These are phyloP conservation scores for Lipomyces sp. DNA, from an alignment of 805 yeast genomes.

Conservation along the genomic window DNA sequence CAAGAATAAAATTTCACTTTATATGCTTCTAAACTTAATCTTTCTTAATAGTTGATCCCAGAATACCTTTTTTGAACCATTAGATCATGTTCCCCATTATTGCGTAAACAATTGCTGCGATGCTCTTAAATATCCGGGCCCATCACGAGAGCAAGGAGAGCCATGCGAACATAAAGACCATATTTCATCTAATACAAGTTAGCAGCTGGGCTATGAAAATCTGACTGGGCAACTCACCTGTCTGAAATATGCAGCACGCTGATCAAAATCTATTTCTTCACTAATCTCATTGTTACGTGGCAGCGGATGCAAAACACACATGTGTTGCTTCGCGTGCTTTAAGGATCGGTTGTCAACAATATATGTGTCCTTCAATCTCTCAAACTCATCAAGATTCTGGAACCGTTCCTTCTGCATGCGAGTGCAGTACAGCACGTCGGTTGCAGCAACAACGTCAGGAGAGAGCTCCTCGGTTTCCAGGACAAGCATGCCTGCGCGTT, in stretches of 20 bases:
- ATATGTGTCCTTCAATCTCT: conserved; percentile 86
- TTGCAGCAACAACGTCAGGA: conserved; percentile 80
- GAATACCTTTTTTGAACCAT: not conserved
- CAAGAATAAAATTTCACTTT: not conserved
- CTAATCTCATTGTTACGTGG: conserved; percentile 96
- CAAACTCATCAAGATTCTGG: conserved; percentile 72
- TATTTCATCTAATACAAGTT: conserved; percentile 73
- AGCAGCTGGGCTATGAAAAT: conserved; percentile 6
- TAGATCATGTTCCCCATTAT: not conserved
- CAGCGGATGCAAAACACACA: conserved; percentile 98
- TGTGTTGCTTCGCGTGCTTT: conserved; percentile 92
- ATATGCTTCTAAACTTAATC: not conserved
- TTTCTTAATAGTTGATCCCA: not conserved
- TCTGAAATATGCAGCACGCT: conserved; percentile 99
- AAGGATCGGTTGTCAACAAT: conserved; percentile 90
- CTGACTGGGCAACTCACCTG: conserved; percentile 52
- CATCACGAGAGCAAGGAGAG: conserved; percentile 94
- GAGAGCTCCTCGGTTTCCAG: conserved; percentile 78
- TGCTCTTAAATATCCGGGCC: conserved; percentile 44
- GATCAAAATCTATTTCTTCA: conserved; percentile 98
- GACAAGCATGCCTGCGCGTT: conserved; percentile 68
- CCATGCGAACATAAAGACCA: conserved; percentile 98
- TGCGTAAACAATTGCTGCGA: not conserved
- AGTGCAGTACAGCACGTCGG: conserved; percentile 97
- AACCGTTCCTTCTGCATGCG: conserved; percentile 98